Percentiles rank a stretch among this genome's conserved stretches.
phyloP scores from a whole-genome alignment of 1,284 basidiomycete species.

The Mycosarcoma maydis region DNA sequence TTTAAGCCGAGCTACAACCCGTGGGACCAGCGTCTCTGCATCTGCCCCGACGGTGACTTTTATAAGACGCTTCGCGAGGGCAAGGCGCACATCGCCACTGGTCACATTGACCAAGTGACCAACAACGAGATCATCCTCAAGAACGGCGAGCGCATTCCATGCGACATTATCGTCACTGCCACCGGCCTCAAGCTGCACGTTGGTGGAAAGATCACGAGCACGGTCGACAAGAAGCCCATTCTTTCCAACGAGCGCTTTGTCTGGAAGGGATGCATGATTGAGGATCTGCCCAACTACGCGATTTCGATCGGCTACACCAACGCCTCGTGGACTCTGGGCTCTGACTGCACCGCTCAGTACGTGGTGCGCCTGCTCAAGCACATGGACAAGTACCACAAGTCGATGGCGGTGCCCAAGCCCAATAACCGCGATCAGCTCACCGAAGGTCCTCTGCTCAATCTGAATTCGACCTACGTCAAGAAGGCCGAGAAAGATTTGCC shows the following conservation, averaged over 20 bases:
- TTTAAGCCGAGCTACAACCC: constrained; percentile 66
- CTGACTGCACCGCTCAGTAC: constrained; percentile 59
- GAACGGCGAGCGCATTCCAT: constrained; percentile 57
- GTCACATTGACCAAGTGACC: constrained; percentile 61
- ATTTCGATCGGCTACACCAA: constrained; percentile 64
- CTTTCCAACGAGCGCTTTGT: constrained; percentile 46
- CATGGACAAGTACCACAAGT: constrained; percentile 52
- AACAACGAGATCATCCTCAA: constrained; percentile 56
- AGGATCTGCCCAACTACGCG: constrained; percentile 62
- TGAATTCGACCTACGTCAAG: constrained; percentile 63
- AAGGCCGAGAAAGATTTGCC: constrained; percentile 56
- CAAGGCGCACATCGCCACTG: constrained; percentile 64
- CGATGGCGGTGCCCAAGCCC: constrained; percentile 24
- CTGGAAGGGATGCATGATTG: constrained; percentile 64
- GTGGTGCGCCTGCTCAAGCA: constrained; percentile 54
- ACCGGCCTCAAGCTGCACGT: constrained; percentile 64
- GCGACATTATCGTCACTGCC: constrained; percentile 66
- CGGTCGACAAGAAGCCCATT: constrained; percentile 56
- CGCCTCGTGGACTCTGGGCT: constrained; percentile 65
- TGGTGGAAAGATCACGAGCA: constrained; percentile 50
- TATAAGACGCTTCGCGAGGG: constrained; percentile 59
- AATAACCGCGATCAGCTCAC: constrained; percentile 17
- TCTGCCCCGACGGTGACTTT: constrained; percentile 66
- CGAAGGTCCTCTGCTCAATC: constrained; percentile 53
- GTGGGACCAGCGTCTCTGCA: constrained; percentile 66